Evolutionary conservation across 1,284 basidiomycete species (phyloP).

Genomic region (Coniferiporia sulphurascens): DNA sequence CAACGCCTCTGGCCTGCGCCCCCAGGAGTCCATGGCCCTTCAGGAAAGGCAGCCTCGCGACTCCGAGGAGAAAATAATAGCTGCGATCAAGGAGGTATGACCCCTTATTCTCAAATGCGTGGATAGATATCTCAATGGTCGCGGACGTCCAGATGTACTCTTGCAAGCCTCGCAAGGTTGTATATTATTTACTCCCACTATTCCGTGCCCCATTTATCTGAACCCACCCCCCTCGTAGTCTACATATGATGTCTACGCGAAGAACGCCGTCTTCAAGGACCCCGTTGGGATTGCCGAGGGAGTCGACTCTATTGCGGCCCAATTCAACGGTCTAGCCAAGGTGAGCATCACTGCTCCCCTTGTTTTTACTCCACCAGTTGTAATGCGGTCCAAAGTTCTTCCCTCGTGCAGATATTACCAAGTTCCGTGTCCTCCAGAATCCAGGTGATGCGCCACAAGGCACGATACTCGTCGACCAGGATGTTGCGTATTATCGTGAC

Average conservation of each 20-base stretch:
- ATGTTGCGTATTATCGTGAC: slow-evolving; percentile 43
- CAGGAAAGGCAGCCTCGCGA: slow-evolving; percentile 33
- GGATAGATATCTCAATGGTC: neutral
- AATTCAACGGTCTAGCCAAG: slow-evolving; percentile 45
- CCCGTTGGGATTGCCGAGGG: slow-evolving; percentile 47
- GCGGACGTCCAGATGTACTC: slow-evolving; percentile 35
- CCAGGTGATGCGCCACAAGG: slow-evolving; percentile 34
- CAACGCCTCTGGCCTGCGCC: slow-evolving; percentile 40
- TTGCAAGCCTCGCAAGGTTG: slow-evolving; percentile 37
- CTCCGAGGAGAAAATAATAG: slow-evolving; percentile 36
- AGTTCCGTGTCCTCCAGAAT: slow-evolving; percentile 41
- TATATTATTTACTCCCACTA: neutral
- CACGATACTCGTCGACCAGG: slow-evolving; percentile 44
- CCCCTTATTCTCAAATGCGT: neutral
- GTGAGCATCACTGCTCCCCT: slow-evolving; percentile 22
- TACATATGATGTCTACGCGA: slow-evolving; percentile 41
- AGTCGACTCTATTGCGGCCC: slow-evolving; percentile 36
- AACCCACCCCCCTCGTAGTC: slow-evolving; percentile 24
- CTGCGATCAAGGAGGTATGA: slow-evolving; percentile 36
- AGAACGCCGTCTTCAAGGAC: slow-evolving; percentile 43
- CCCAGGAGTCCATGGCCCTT: slow-evolving; percentile 35
- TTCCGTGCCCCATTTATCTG: neutral
- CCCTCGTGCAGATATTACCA: slow-evolving; percentile 38
- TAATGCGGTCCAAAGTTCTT: slow-evolving; percentile 32
- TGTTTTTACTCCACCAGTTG: neutral